These are phyloP conservation scores for Boletus sensibilis DNA, from an alignment of 768 basidiomycete genomes.

Conservation along the genomic window DNA sequence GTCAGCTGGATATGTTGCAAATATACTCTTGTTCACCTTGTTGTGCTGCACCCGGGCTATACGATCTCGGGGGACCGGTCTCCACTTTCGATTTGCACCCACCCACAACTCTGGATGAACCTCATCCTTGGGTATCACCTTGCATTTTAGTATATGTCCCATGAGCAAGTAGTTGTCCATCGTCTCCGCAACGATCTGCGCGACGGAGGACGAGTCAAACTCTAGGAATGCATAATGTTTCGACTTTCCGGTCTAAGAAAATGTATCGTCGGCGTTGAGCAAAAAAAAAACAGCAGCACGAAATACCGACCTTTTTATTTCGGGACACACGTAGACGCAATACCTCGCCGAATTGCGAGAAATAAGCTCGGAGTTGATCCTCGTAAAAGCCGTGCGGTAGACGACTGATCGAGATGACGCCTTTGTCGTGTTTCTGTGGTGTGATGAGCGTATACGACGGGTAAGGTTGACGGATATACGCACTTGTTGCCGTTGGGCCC, in stretches of 20 bases:
- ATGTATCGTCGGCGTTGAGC: not conserved
- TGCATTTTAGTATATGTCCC: constrained; percentile 92
- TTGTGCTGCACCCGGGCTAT: constrained; percentile 75
- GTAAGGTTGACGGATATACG: constrained; percentile 20
- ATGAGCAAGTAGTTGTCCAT: constrained; percentile 98
- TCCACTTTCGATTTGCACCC: constrained; percentile 94
- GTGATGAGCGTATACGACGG: not conserved
- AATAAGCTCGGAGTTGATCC: constrained; percentile 88
- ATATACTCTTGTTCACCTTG: constrained; percentile 50
- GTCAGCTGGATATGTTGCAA: constrained; percentile 3
- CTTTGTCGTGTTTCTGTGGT: constrained; percentile 58
- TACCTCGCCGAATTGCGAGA: constrained; percentile 91
- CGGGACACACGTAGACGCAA: constrained; percentile 86
- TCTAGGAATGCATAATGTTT: constrained; percentile 98
- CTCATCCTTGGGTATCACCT: constrained; percentile 83
- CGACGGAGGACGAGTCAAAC: constrained; percentile 85
- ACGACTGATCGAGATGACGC: constrained; percentile 86
- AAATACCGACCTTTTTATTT: constrained; percentile 76
- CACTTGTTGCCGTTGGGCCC: constrained; percentile 66
- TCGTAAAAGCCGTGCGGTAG: constrained; percentile 98
- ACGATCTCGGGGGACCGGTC: constrained; percentile 68
- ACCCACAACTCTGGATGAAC: constrained; percentile 95
- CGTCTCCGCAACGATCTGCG: constrained; percentile 93
- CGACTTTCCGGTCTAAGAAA: constrained; percentile 79
- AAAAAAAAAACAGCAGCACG: not conserved